These are phyloP conservation scores for Clavariopsis aquatica DNA, from an alignment of 495 filamentous ascomycete genomes.

Conservation along the genomic window DNA sequence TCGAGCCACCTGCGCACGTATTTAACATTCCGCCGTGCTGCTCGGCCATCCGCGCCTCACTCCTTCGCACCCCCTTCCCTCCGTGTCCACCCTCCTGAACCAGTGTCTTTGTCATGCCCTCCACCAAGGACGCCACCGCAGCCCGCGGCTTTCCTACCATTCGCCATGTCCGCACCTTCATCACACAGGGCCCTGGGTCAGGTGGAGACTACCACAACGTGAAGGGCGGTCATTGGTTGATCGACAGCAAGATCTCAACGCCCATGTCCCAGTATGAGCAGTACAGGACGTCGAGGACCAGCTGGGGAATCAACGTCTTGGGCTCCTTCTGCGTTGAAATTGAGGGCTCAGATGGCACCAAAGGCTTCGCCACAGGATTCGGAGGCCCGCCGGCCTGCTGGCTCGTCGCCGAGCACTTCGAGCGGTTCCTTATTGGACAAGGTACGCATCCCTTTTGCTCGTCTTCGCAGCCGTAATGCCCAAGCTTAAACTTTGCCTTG, in stretches of 20 bases:
- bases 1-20: constrained; percentile 3
- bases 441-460: constrained; percentile 46
- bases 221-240: constrained; percentile 86
- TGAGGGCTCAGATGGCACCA: constrained; percentile 82
- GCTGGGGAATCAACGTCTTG: constrained; percentile 93
- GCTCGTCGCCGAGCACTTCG: constrained; percentile 87
- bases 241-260: constrained; percentile 87
- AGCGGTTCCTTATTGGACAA: constrained; percentile 82
- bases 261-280: constrained; percentile 87
- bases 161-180: constrained; percentile 75
- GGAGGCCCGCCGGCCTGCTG: constrained; percentile 91
- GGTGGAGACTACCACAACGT: constrained; percentile 97
- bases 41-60: constrained; percentile 15
- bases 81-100: neutral
- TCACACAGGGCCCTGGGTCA: constrained; percentile 83
- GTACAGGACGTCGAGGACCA: constrained; percentile 82
- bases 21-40: constrained; percentile 13
- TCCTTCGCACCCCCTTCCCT: neutral
- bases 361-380: constrained; percentile 90
- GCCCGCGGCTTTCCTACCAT: constrained; percentile 63
- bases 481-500: no score
- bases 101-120: constrained; percentile 17
- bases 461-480: neutral
- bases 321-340: constrained; percentile 94
- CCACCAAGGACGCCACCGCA: constrained; percentile 3